Evolutionary conservation across 345 rosid species (phyloP).

Genomic region (Linum usitatissimum): DNA sequence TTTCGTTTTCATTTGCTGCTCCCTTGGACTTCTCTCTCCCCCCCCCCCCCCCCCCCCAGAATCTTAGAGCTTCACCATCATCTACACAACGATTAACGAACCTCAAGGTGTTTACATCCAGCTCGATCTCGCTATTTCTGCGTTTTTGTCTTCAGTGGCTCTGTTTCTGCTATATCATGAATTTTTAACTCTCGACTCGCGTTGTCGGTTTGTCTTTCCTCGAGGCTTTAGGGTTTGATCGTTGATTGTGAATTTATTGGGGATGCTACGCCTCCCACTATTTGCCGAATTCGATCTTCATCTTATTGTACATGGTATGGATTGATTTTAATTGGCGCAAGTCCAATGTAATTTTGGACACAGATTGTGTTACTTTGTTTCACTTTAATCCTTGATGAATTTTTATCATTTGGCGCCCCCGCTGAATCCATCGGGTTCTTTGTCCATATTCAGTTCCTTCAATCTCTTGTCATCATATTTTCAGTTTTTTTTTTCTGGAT

Average conservation of each 20-base stretch:
- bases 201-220: slow-evolving; percentile 6
- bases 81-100: slow-evolving; percentile 31
- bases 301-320: slow-evolving; percentile 12
- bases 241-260: slow-evolving; percentile 27
- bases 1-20: slow-evolving; percentile 20
- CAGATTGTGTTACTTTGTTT: slow-evolving; percentile 4
- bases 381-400: not conserved
- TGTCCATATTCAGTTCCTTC: slow-evolving; percentile 9
- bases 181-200: slow-evolving; percentile 1
- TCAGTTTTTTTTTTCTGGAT: slow-evolving; percentile 24
- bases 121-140: slow-evolving; percentile 31
- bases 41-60: slow-evolving; percentile 45
- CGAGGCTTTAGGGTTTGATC: slow-evolving; percentile 31
- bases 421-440: slow-evolving; percentile 7
- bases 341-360: slow-evolving; percentile 14
- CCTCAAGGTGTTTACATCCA: slow-evolving; percentile 30
- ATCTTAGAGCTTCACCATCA: slow-evolving; percentile 30
- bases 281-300: slow-evolving; percentile 18
- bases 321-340: slow-evolving; percentile 18
- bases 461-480: slow-evolving; percentile 4
- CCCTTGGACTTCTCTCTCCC: slow-evolving; percentile 29
- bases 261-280: slow-evolving; percentile 4
- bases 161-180: not conserved
- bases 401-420: slow-evolving; percentile 8
- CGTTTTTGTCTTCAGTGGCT: not conserved